phyloP scores from a whole-genome alignment of 352 stramenopile genomes.

The Pythium grandisporangium region DNA sequence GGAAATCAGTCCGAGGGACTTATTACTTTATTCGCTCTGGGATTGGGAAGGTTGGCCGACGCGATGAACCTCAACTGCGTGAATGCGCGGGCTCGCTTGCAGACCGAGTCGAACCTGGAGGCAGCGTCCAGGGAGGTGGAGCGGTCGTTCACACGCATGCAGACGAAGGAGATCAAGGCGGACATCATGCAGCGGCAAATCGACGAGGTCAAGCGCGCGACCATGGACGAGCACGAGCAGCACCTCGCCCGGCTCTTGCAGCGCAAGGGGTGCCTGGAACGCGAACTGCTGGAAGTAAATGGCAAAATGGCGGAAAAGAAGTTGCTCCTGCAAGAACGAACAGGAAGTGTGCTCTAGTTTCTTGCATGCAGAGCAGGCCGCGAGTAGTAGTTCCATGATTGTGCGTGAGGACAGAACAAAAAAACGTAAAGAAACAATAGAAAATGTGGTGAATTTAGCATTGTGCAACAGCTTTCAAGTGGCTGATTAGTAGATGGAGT shows the following conservation, averaged over 20 bases:
- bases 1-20: no score
- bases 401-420: no score
- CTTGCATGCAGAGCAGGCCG: no score
- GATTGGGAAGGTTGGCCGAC: slow-evolving; percentile 2
- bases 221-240: slow-evolving; percentile 28
- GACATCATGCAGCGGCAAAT: slow-evolving; percentile 29
- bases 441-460: no score
- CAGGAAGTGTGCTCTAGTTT: background rate
- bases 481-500: no score
- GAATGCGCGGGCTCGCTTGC: slow-evolving; percentile 32
- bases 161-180: slow-evolving; percentile 40
- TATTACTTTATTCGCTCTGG: slow-evolving; percentile 5
- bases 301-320: slow-evolving; percentile 40
- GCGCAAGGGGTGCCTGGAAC: slow-evolving; percentile 35
- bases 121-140: slow-evolving; percentile 56
- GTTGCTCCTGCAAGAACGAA: slow-evolving; percentile 41
- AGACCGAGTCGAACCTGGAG: slow-evolving; percentile 60
- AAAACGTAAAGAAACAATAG: no score
- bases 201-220: slow-evolving; percentile 18
- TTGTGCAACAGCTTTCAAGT: no score
- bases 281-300: slow-evolving; percentile 32
- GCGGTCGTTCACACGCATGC: slow-evolving; percentile 38
- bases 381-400: no score
- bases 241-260: slow-evolving; percentile 49
- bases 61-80: slow-evolving; percentile 66